Evolutionary conservation across 257 asterid genomes (phyloP), one percentile per base, ranked within the genome.

Genomic region (Agastache rugosa): DNA sequence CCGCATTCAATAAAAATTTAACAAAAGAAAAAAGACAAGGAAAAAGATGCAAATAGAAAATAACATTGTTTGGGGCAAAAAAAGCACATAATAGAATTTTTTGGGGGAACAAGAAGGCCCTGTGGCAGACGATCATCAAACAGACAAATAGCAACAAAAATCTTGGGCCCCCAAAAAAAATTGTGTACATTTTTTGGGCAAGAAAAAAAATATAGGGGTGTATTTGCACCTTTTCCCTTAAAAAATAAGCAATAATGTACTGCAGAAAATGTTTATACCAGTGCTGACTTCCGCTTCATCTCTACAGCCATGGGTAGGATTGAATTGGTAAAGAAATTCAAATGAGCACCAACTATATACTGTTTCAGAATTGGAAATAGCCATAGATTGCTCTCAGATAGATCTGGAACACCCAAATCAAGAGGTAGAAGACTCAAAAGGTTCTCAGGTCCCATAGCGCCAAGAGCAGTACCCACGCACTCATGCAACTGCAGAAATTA

Each of bases 321-420:
- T 65, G 93, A 83, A 37, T 82, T 81, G 7, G 85, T 81, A 80
- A 95, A 95, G 84, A 83, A 92, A 61, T 81, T 80, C 83, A 95
- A 77, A 71, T 75, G 82, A 59, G 93, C 89, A 51, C 98, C 97
- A 76, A 88, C 86, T 37, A 77, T 87, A 66, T 90, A 86, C 85
- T 89, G 93, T 84, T 95, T 95, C 77, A 95, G 85, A 59, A 95
- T 88, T 29, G 97, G 97, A 73, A 92, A 89, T 73, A 92, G 89
- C 99, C 99, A 95, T 72, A 88, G 80, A 78, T 92, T 95, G 79
- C 93, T 88, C 83, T 90, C 93, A 1, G 96, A 83, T 71, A 82
- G 83, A 74, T 87, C 96, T 75, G 81, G 71, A 73, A 53, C 79
- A 39, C 86, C 95, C 89, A 95, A 79, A 6, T 92, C 80, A 56